Evolutionary conservation across 345 rosid species (phyloP).

Genomic region (thale cress (Arabidopsis thaliana)): TAIR10.1 NC_003075.7:7398501-7399000

Average conservation of each 20-base stretch:
- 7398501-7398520: not conserved
- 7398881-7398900: too few species aligned
- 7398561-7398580: too few species aligned
- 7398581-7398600: too few species aligned
- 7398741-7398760: not conserved
- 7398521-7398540: not conserved
- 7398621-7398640: too few species aligned
- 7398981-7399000: constrained; percentile 24
- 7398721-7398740: not conserved
- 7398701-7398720: not conserved
- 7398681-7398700: not conserved
- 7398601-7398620: too few species aligned
- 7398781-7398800: not conserved
- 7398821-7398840: not conserved
- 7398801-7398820: not conserved
- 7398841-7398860: not conserved
- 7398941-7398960: not conserved
- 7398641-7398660: too few species aligned
- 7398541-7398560: too few species aligned
- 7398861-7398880: not conserved
- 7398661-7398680: too few species aligned
- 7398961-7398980: not conserved
- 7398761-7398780: not conserved
- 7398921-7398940: not conserved
- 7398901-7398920: constrained; percentile 22